phyloP scores from a whole-genome alignment of 192 early-diverging fungal species.

The Phlyctochytrium planicorne region DNA sequence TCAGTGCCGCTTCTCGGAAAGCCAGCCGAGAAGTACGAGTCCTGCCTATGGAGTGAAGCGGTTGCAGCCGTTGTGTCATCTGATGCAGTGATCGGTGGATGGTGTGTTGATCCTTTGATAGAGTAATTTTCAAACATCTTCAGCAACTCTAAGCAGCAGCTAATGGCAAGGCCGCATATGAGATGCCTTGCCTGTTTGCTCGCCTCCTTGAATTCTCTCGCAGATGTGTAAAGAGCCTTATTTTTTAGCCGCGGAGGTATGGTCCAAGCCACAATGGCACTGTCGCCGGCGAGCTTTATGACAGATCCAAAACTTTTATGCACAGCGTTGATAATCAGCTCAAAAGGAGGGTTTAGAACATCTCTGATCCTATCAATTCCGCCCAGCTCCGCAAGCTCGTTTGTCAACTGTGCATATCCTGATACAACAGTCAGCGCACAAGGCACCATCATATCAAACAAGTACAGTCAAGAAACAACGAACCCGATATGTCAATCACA shows the following conservation, averaged over 20 bases:
- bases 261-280: conserved; percentile 22
- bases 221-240: too few relatives aligned
- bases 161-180: background rate
- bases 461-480: too few relatives aligned
- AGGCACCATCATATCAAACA: background rate
- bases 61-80: too few relatives aligned
- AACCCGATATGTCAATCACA: conserved; percentile 29
- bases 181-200: too few relatives aligned
- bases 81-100: too few relatives aligned
- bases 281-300: conserved; percentile 30
- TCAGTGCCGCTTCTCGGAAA: too few relatives aligned
- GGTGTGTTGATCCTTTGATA: too few relatives aligned
- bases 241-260: too few relatives aligned
- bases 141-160: background rate
- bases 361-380: conserved; percentile 20
- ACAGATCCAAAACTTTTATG: conserved; percentile 21
- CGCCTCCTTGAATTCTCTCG: too few relatives aligned
- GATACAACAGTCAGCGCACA: background rate
- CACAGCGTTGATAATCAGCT: conserved; percentile 23
- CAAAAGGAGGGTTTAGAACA: conserved; percentile 27
- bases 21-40: too few relatives aligned
- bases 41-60: too few relatives aligned
- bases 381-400: background rate
- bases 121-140: background rate
- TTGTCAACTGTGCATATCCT: background rate